Base-by-base conservation (phyloP, 2,329 filamentous ascomycete species). In the Davidsoniella neocaledoniae region DNA sequence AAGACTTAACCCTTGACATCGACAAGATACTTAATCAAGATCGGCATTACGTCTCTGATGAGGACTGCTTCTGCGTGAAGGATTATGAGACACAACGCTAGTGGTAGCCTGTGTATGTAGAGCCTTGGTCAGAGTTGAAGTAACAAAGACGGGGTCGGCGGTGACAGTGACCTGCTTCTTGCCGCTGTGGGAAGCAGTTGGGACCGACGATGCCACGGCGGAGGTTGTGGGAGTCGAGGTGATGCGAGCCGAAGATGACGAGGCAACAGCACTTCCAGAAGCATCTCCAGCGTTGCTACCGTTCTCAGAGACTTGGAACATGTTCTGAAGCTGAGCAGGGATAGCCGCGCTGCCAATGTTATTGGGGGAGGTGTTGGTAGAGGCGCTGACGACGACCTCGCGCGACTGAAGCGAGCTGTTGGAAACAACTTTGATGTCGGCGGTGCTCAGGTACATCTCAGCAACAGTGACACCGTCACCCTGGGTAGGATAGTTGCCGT, bases 271-370 rank as follows among this genome's bases (percentile, higher is more conserved):
- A n/a, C n/a, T 44, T 19, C 8, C 17, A 17, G 19, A 38, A 33
- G 21, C 48, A 45, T 25, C 48, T 5, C 21, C 38, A n/a, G 23
- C 17, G 40, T 16, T 14, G 21, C 39, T 43, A 19, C 17, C 23
- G 12, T 7, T 12, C 5, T 33, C 61, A 33, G 62, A 56, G 49
- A 75, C 68, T 47, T 68, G 61, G 55, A 68, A 74, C 57, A 66
- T 64, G 54, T 62, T 66, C 33, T 55, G 53, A 58, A 74, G 67
- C 61, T 74, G 70, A 3, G 57, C 57, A 52, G 65, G 57, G 54
- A 74, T 66, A 42, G 67, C 72, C 23, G 64, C 65, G 49, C 58
- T 60, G 58, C 66, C 67, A 49, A 68, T 60, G 57, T 69, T 61
- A 51, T 66, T 64, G 14, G 33, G 19, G 9, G 19, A 26, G 14